phyloP scores from a whole-genome alignment of 495 filamentous ascomycete genomes.

The Pseudoneurospora amorphoporcata region DNA sequence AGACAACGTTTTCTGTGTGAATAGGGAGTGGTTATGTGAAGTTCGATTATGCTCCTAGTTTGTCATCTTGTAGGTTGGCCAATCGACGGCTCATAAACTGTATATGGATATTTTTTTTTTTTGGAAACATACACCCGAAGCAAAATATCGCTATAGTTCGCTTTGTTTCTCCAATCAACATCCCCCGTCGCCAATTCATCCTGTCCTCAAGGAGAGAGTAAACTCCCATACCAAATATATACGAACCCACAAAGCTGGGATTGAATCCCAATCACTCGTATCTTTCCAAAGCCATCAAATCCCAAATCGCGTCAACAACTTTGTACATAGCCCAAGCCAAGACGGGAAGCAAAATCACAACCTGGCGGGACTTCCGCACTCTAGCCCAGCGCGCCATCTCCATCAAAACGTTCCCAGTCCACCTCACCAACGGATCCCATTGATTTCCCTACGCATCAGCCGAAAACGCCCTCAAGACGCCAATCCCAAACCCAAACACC shows the following conservation, averaged over 20 bases:
- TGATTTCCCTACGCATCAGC: constrained; percentile 15
- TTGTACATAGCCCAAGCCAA: neutral
- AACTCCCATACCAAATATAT: neutral
- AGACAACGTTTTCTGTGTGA: neutral
- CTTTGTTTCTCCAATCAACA: neutral
- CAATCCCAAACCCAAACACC: constrained; percentile 36
- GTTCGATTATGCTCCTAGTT: neutral
- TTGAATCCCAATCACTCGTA: neutral
- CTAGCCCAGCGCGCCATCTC: neutral
- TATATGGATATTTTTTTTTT: neutral
- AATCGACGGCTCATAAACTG: neutral
- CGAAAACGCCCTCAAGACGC: constrained; percentile 30
- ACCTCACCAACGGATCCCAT: neutral
- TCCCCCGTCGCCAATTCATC: neutral
- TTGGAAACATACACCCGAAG: neutral
- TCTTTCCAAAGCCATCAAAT: neutral
- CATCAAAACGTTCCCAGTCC: neutral
- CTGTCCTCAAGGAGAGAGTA: neutral
- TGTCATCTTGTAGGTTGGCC: neutral
- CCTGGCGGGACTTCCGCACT: neutral
- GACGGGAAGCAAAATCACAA: neutral
- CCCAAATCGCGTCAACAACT: neutral
- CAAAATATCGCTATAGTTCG: neutral
- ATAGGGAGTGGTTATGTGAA: neutral
- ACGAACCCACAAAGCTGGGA: neutral